Evolutionary conservation across 305 asterid species (phyloP), one percentile per base, ranked within the genome.

Genomic region (Solanum hybrid): DNA sequence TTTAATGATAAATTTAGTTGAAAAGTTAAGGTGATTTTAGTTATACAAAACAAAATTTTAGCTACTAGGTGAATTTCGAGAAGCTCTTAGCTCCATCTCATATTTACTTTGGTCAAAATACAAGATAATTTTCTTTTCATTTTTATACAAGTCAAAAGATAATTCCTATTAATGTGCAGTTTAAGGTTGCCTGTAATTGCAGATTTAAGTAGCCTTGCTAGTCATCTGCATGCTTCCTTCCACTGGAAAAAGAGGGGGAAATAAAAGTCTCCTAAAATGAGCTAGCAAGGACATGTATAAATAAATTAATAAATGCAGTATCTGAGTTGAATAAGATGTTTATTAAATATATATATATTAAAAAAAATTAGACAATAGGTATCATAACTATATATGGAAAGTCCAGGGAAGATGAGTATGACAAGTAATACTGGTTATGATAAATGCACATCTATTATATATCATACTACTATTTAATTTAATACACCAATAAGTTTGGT

Each of bases 401-500:
- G 72, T n/a, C 87, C 87, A 84, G 29, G 29, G 29, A 82, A 82
- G 73, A 45, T 45, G 87, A 45, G 73, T 82, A 82, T 82, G 87
- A 17, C 73, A 51, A 51, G 42, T 17, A 10, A 45, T 82, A 15
- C 17, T 24, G 40, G 40, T 29, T 84, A 45, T 17, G 2, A 45
- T 9, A 84, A 84, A 9, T 82, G 34, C 73, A 82, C 87, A 45
- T 82, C 73, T 51, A 51, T 15, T 17, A 82, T 38, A 7, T 45
- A 27, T 8, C 12, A 76, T 76, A 27, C 66, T 4, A 56, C 69
- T 26, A 51, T 56, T 6, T 56, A 56, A 81, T 81, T 82, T 45
- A 27, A 81, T 42, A 27, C 72, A 81, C 69, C 87, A 81, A 81
- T 42, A 42, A 81, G 31, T 51, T 29, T 84, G 87, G 42, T 84